Conservation (phyloP, 140 eudicot species). For the Ambrosia hybrid region DNA sequence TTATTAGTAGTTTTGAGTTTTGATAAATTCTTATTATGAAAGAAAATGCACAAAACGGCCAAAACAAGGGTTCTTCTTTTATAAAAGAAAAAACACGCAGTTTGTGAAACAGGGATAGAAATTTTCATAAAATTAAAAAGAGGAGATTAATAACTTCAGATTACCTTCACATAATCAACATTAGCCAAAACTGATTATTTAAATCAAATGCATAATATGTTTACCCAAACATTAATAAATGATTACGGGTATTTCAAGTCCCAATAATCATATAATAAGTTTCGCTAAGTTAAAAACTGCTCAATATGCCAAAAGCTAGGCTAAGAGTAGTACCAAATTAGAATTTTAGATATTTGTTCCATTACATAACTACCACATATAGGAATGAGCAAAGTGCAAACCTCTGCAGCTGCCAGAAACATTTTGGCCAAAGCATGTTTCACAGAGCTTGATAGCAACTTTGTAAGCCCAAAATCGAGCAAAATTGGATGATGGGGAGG, state of each 20-base stretch:
- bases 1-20: not conserved
- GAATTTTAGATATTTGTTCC: not conserved
- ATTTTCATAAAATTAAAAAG: too few species aligned
- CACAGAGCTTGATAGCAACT: slow-evolving; percentile 67
- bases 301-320: not conserved
- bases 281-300: not conserved
- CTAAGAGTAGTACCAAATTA: too few species aligned
- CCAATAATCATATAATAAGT: not conserved
- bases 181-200: not conserved
- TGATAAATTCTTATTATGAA: not conserved
- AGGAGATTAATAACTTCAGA: too few species aligned
- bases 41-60: not conserved
- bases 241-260: not conserved
- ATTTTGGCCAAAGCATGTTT: slow-evolving; percentile 95
- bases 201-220: too few species aligned
- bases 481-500: slow-evolving; percentile 92
- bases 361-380: not conserved
- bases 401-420: slow-evolving; percentile 99
- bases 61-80: not conserved
- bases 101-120: too few species aligned
- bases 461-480: slow-evolving; percentile 98
- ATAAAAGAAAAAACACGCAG: not conserved
- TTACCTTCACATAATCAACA: too few species aligned
- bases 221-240: not conserved
- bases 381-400: slow-evolving; percentile 28